These are phyloP conservation scores for Oemleria cerasiformis DNA, from an alignment of 306 rosid genomes.

Conservation along the genomic window DNA sequence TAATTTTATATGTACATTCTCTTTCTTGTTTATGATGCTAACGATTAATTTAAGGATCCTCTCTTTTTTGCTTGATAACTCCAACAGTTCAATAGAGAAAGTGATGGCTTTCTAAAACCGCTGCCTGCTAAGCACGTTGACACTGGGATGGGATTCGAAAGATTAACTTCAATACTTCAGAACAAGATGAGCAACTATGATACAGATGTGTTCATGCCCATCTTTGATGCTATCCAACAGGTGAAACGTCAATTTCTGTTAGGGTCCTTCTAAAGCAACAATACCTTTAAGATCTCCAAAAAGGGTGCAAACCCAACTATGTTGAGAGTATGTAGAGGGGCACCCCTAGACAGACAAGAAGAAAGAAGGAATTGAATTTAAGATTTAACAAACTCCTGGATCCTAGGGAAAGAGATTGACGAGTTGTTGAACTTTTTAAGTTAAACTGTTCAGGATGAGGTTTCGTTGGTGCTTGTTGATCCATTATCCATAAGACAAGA, in stretches of 20 bases:
- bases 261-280: neutral
- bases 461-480: neutral
- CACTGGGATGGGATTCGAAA: slow-evolving; percentile 92
- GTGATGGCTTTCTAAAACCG: slow-evolving; percentile 75
- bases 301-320: neutral
- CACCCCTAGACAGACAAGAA: neutral
- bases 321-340: neutral
- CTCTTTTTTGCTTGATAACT: slow-evolving; percentile 16
- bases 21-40: neutral
- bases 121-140: slow-evolving; percentile 98
- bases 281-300: neutral
- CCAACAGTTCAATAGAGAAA: slow-evolving; percentile 85
- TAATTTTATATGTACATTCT: neutral
- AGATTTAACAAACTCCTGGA: neutral
- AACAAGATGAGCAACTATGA: slow-evolving; percentile 94
- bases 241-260: slow-evolving; percentile 29
- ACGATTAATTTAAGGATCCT: neutral
- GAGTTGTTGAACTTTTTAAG: neutral
- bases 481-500: neutral
- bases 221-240: slow-evolving; percentile 83
- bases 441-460: neutral
- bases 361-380: neutral
- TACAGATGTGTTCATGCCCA: slow-evolving; percentile 89
- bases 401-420: neutral
- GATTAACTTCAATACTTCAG: slow-evolving; percentile 86